A percentile compares a stretch with the other conserved stretches of the same genome.
Conservation (phyloP, 2,329 filamentous ascomycete species). For the Penicillium hesseltinei region DNA sequence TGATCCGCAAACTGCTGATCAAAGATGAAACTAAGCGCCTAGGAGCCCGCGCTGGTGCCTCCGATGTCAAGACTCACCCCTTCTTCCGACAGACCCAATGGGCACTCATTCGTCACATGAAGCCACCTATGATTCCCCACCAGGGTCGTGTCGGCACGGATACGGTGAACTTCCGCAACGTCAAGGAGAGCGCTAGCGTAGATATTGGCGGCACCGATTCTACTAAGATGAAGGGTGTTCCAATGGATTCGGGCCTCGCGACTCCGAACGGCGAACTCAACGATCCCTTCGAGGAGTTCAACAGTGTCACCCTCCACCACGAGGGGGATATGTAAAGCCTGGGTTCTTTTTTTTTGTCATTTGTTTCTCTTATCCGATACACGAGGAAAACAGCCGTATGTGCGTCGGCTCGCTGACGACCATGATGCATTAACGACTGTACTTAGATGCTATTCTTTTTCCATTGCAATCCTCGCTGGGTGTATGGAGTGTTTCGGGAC, state of each 20-base stretch:
- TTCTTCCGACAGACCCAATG: slow-evolving; percentile 97
- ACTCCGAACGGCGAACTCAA: slow-evolving; percentile 78
- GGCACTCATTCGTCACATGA: slow-evolving; percentile 96
- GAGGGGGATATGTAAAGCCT: slow-evolving; percentile 64
- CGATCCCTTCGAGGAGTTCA: slow-evolving; percentile 98
- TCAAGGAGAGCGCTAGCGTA: slow-evolving; percentile 95
- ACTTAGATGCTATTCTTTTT: slow-evolving; percentile 22
- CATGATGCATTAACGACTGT: slow-evolving; percentile 37
- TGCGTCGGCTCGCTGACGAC: slow-evolving; percentile 32
- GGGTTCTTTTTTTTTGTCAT: slow-evolving; percentile 10
- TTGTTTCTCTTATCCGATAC: slow-evolving; percentile 13
- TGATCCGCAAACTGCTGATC: slow-evolving; percentile 94
- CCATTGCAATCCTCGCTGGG: slow-evolving; percentile 25
- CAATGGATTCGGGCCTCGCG: slow-evolving; percentile 77
- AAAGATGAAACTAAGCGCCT: slow-evolving; percentile 95
- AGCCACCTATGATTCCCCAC: slow-evolving; percentile 92
- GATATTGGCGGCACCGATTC: slow-evolving; percentile 56
- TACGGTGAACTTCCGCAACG: slow-evolving; percentile 94
- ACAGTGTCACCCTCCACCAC: slow-evolving; percentile 95
- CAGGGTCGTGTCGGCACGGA: slow-evolving; percentile 79
- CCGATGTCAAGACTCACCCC: slow-evolving; percentile 91
- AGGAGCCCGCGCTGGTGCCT: slow-evolving; percentile 89
- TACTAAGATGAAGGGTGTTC: slow-evolving; percentile 67
- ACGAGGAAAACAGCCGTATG: slow-evolving; percentile 19
- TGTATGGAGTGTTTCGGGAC: slow-evolving; percentile 27